Evolutionary conservation across 1,139 yeast genomes (phyloP).

Genomic region (Geotrichum australiense): DNA sequence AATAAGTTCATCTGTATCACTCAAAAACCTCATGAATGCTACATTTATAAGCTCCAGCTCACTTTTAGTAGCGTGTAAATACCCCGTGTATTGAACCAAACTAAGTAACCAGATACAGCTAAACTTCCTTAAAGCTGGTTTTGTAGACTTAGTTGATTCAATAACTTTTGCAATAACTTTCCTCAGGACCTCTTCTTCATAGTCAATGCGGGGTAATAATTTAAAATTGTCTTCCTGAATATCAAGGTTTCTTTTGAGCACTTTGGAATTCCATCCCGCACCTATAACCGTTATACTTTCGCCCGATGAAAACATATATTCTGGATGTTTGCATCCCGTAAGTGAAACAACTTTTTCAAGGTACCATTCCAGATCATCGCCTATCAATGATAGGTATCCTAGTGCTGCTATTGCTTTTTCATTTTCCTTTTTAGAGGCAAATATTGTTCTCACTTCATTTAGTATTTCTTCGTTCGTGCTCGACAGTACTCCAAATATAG

Average conservation of each 20-base stretch:
- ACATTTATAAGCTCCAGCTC: slow-evolving; percentile 55
- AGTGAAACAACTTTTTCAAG: slow-evolving; percentile 50
- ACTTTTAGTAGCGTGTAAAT: slow-evolving; percentile 39
- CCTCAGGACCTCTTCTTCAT: slow-evolving; percentile 19
- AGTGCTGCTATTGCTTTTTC: slow-evolving; percentile 55
- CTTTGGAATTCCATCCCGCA: slow-evolving; percentile 68
- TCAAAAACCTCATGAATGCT: slow-evolving; percentile 64
- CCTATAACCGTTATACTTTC: slow-evolving; percentile 72
- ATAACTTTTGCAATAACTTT: slow-evolving; percentile 44
- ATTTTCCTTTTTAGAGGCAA: slow-evolving; percentile 47
- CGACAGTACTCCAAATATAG: slow-evolving; percentile 48
- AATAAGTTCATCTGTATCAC: slow-evolving; percentile 73
- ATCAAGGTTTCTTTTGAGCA: slow-evolving; percentile 47
- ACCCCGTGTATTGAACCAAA: slow-evolving; percentile 65
- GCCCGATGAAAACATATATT: slow-evolving; percentile 70
- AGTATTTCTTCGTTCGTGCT: slow-evolving; percentile 26
- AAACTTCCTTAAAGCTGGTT: slow-evolving; percentile 67
- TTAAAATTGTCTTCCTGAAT: slow-evolving; percentile 29
- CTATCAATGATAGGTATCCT: slow-evolving; percentile 46
- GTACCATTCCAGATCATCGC: slow-evolving; percentile 25
- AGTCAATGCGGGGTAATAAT: slow-evolving; percentile 5
- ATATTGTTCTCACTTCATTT: slow-evolving; percentile 13
- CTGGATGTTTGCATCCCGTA: slow-evolving; percentile 65
- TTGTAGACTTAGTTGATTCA: slow-evolving; percentile 51
- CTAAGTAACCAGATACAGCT: slow-evolving; percentile 85